Evolutionary conservation across 805 yeast genomes (phyloP), one percentile per base, ranked within the genome.

Genomic region (Barnettozyma californica): DNA sequence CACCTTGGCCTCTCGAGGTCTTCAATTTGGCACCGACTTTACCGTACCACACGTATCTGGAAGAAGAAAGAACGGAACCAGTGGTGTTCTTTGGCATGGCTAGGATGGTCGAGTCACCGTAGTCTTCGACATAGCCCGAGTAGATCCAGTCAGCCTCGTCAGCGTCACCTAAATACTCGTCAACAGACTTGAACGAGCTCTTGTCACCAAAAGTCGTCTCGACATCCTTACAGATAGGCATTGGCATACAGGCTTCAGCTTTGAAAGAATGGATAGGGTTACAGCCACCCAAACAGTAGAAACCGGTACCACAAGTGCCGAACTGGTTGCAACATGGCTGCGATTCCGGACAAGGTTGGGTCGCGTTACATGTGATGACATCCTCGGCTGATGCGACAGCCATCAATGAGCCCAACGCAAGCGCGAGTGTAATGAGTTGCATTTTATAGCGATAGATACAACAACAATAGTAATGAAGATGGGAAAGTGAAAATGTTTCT

Each of bases 11-110:
- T 61, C 80, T 87, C 1, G 96, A 85, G 0, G 92, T 72, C 70
- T 84, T 89, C 60, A 89, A 60, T 44, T 71, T 76, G 43, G 84
- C 83, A 29, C 82, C 70, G 29, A 88, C 75, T 63, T 82, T 86
- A 46, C 97, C 97, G 68, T 86, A 90, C 96, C 96, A 91, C 47
- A 91, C 68, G 68, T 78, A 87, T 60, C 79, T 75, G 5, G 95
- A 79, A 3, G 95, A 83, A 0, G 95, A 84, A 23, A 90, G 62
- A 44, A 89, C 91, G 11, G 96, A 78, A 63, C 97, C 96, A 43
- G 78, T 70, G 18, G 88, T 68, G 45, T 80, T 62, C 51, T 84
- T 75, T 29, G 92, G 94, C 95, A 91, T 87, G 48, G 91, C 87
- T 53, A 89, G 64, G 31, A 85, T 67, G 51, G 79, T 64, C 11